Percentiles rank a stretch among this genome's conserved stretches.
These are phyloP conservation scores for Geoglossum cookeanum DNA, from an alignment of 2,329 filamentous ascomycete species.

Conservation along the genomic window DNA sequence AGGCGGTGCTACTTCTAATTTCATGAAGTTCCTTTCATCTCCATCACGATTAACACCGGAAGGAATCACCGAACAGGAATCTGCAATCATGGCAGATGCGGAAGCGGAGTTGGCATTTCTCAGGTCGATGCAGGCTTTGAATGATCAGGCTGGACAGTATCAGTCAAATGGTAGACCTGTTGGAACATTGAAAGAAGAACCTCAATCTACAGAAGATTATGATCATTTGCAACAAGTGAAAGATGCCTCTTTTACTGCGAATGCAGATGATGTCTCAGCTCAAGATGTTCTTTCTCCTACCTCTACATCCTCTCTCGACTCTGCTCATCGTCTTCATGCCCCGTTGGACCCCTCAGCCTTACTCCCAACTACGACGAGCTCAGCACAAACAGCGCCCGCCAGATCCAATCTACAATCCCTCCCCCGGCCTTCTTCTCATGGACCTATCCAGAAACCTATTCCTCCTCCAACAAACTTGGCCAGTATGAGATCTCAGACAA, in stretches of 20 bases:
- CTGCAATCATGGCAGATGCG: slow-evolving; percentile 28
- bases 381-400: neutral
- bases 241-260: slow-evolving; percentile 20
- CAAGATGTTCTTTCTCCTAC: neutral
- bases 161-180: slow-evolving; percentile 15
- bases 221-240: slow-evolving; percentile 30
- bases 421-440: neutral
- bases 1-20: neutral
- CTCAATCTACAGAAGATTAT: slow-evolving; percentile 36
- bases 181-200: slow-evolving; percentile 31
- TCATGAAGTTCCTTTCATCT: neutral
- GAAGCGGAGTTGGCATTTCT: slow-evolving; percentile 34
- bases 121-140: slow-evolving; percentile 25
- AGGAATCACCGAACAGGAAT: neutral
- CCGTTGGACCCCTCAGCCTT: neutral
- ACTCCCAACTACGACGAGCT: neutral
- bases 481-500: slow-evolving; percentile 28
- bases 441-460: neutral
- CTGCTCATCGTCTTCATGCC: neutral
- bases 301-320: neutral
- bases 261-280: slow-evolving; percentile 12
- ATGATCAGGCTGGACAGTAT: slow-evolving; percentile 21
- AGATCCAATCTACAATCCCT: neutral
- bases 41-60: neutral
- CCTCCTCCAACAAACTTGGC: neutral